phyloP scores from a whole-genome alignment of 2,329 filamentous ascomycete genomes.

The Emmonsiellopsis sp. region DNA sequence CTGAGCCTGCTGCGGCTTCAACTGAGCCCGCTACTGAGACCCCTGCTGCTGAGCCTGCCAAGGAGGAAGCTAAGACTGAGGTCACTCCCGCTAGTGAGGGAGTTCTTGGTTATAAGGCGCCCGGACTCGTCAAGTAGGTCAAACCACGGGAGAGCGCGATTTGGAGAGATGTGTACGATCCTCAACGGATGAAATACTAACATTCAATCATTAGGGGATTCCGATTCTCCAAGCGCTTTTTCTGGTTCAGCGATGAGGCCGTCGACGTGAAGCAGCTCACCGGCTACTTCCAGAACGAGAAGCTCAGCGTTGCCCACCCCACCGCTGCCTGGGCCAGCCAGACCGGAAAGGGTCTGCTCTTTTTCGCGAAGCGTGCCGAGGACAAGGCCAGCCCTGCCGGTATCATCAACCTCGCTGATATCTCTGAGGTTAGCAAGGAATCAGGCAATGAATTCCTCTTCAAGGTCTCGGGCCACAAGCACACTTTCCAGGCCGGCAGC shows the following conservation, averaged over 20 bases:
- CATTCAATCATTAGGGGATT: conserved; percentile 54
- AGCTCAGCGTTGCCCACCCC: conserved; percentile 67
- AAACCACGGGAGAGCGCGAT: neutral
- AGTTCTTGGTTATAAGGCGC: conserved; percentile 78
- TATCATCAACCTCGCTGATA: conserved; percentile 71
- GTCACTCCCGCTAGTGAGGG: conserved; percentile 70
- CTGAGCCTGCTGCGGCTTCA: conserved; percentile 8
- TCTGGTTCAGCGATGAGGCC: conserved; percentile 70
- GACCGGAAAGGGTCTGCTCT: conserved; percentile 91
- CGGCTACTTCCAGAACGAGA: conserved; percentile 78
- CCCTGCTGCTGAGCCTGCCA: conserved; percentile 22
- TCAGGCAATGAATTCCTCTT: conserved; percentile 76
- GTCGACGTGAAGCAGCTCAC: conserved; percentile 64
- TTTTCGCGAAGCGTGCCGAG: conserved; percentile 73
- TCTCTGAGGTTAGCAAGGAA: conserved; percentile 64
- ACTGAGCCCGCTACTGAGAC: conserved; percentile 24
- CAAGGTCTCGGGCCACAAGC: conserved; percentile 78
- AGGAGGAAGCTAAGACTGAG: conserved; percentile 22
- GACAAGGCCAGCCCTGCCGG: conserved; percentile 74
- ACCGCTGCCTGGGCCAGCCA: conserved; percentile 82
- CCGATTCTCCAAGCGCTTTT: conserved; percentile 85
- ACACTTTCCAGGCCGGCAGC: conserved; percentile 76
- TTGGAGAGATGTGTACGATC: neutral
- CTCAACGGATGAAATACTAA: neutral
- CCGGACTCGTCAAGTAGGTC: conserved; percentile 79